Base-by-base conservation (phyloP, 2,329 filamentous ascomycete species). In the Neurospora sp. region DNA sequence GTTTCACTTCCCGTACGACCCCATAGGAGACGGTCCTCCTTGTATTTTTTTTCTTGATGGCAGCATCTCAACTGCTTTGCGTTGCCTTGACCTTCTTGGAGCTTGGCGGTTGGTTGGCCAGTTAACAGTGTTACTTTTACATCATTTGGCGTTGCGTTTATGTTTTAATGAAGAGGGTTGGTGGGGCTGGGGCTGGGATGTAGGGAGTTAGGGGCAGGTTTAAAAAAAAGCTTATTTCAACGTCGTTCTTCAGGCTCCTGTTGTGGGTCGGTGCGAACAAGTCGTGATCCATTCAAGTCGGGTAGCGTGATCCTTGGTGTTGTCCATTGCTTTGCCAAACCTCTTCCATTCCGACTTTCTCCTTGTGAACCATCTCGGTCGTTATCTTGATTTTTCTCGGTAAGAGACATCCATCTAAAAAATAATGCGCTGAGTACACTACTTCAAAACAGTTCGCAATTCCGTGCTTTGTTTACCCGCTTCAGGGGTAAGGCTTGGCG, bases 291-390 rank as follows among this genome's bases (percentile, higher is more conserved):
- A 15, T 15, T 3, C 3, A 28, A 6, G 46, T 57, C 23, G 23
- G 46, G 46, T 57, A n/a, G n/a, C 12, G 23, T 57, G 46, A 57
- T 15, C 23, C 23, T 3, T 33, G 23, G 6, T 33, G 19, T 57
- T 57, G 46, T 33, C 46, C 23, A 33, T 2, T 57, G 1, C 23
- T 12, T 52, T 23, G 43, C 43, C 43, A 6, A 12, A 6, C 43
- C 19, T 23, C 43, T 4, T 46, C 19, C 2, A 52, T 23, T 23
- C 10, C 10, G 43, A 52, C 3, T 46, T 23, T 23, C 10, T 52
- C 10, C 10, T 10, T 2, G 2, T 52, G 10, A 12, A 3, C 1
- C 10, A 23, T 0, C n/a, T 19, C 3, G 5, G 2, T 52, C 0
- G 12, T 6, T 52, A 2, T 12, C 43, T 12, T 1, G 10, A 8